Base-by-base conservation (phyloP, 2,329 filamentous ascomycete species). In the Gaeumannomyces sp. region DNA sequence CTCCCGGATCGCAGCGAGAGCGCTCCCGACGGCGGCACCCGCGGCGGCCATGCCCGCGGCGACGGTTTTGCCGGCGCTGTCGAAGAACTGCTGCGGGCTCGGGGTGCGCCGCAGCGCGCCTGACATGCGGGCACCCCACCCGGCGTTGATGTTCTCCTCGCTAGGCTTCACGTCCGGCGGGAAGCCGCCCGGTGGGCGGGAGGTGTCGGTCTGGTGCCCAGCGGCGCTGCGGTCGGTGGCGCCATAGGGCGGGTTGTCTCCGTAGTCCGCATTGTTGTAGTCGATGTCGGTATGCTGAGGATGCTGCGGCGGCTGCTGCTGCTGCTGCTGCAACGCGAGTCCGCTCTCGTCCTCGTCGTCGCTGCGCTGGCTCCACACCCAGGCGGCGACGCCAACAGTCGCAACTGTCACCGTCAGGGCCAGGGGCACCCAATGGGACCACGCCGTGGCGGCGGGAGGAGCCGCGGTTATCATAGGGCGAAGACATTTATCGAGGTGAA, bases 341-440 rank as follows among this genome's bases (percentile, higher is more conserved):
- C 83, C 81, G 67, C 87, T 83, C 65, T 87, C 84, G 33, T 93
- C 89, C 6, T 53, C 45, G 64, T 92, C 89, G 66, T 89, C 85
- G 72, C 84, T 86, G 72, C 92, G 89, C 78, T 96, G 93, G 75
- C 90, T 96, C 93, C 93, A 97, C 67, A 93, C 87, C 94, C 94
- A 98, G 65, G 92, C 92, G 63, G 89, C 93, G 61, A 96, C 79
- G 45, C 93, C 93, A 64, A 91, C 88, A 28, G 93, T 92, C 67
- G 94, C 94, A 70, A 96, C 87, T 60, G 92, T 93, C 66, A 96
- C 87, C 62, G 93, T 97, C 69, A 97, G 78, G 69, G 88, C 89
- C 65, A 98, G 83, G 68, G 94, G 94, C 66, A 97, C 86, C 92
- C 93, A 97, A 79, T 96, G 94, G 73, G 89, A 85, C 78, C 91